Conservation (phyloP, 2,329 filamentous ascomycete species). For the Clarireedia paspali region DNA sequence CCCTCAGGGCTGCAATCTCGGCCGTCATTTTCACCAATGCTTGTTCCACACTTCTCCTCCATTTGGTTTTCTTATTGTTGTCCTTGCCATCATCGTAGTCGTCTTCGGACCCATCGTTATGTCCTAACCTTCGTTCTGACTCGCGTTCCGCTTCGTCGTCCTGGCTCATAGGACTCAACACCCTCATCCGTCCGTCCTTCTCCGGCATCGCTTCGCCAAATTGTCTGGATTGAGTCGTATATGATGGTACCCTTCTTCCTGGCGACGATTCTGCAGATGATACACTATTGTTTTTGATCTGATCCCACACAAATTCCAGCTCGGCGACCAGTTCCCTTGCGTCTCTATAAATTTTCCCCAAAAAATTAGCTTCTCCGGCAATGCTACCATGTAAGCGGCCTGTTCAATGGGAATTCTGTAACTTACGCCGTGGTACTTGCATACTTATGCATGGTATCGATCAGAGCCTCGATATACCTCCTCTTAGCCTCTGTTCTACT, state of each 20-base stretch:
- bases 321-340: slow-evolving; percentile 83
- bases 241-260: slow-evolving; percentile 32
- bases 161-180: slow-evolving; percentile 81
- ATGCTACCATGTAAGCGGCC: too few relatives aligned
- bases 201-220: slow-evolving; percentile 42
- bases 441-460: slow-evolving; percentile 95
- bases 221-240: slow-evolving; percentile 29
- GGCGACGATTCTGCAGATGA: slow-evolving; percentile 52
- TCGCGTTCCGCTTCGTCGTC: slow-evolving; percentile 60
- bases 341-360: slow-evolving; percentile 42
- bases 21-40: slow-evolving; percentile 84
- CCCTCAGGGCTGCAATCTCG: slow-evolving; percentile 83
- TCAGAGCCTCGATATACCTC: slow-evolving; percentile 85
- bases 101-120: slow-evolving; percentile 37
- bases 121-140: slow-evolving; percentile 36
- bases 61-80: slow-evolving; percentile 46
- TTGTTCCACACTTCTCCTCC: slow-evolving; percentile 76
- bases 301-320: slow-evolving; percentile 99
- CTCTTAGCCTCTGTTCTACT: slow-evolving; percentile 89
- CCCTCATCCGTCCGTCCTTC: slow-evolving; percentile 52
- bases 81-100: slow-evolving; percentile 32
- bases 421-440: slow-evolving; percentile 71
- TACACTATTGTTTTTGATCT: slow-evolving; percentile 81
- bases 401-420: not conserved
- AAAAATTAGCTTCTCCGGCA: slow-evolving; percentile 9